Base-by-base conservation (phyloP, 1,139 yeast species). In the Sugiyamaella grinbergsii region DNA sequence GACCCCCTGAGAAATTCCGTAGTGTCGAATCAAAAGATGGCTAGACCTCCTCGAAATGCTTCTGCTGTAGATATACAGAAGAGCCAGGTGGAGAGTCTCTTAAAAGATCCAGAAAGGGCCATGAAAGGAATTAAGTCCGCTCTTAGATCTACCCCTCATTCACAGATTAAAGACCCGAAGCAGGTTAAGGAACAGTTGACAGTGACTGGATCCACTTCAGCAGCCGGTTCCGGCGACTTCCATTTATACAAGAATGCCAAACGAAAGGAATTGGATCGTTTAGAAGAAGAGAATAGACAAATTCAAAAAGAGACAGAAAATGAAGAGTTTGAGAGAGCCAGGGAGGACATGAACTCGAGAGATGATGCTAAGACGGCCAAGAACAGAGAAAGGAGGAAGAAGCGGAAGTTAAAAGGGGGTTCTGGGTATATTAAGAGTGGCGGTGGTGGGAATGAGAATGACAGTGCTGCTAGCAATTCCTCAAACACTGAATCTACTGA, bases 181-280 rank as follows among this genome's bases (percentile, higher is more conserved):
- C 23, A 16, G 23, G n/a, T n/a, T 31, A 19, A 15, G 13, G 18
- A 26, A n/a, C 24, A 24, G 29, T 16, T 20, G 42, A 19, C 23
- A 11, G 42, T 29, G 5, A 15, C n/a, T 7, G 69, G 73, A 2
- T 66, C 72, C 2, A 61, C 66, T 42, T 65, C 73, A 2, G 73
- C 70, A n/a, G 70, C 72, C 0, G 70, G 72, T 4, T 66, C 73
- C 0, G 73, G 73, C 7, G 72, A 70, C 44, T 70, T 70, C 49
- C 73, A 70, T 53, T 62, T 67, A 19, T 68, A 67, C 59, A 70
- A 70, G 54, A 62, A 64, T 24, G 62, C 66, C 15, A 57, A 70
- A 46, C 60, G 72, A 22, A 57, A 65, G 47, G 70, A 68, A 50
- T 51, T 56, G 31, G 71, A 66, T 48, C 56, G 67, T 15, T 49